Conservation (phyloP, 169 alveolate species). For the Besnoitia besnoiti region DNA sequence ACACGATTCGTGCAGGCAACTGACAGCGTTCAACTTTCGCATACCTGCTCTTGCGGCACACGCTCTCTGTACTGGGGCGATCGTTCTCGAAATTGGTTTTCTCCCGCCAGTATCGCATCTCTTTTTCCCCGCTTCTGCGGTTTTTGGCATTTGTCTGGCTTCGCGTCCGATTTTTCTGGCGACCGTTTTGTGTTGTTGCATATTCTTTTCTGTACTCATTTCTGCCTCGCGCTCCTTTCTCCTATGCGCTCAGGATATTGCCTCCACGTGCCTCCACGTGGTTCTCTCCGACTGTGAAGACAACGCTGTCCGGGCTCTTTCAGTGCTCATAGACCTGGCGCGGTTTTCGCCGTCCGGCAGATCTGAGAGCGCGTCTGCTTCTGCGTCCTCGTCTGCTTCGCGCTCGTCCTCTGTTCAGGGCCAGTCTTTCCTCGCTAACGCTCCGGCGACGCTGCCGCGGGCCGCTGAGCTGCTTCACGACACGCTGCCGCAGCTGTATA, state of each 20-base stretch:
- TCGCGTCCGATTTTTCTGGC: no score
- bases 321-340: slow-evolving; percentile 36
- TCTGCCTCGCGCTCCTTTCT: not conserved
- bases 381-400: not conserved
- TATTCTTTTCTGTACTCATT: not conserved
- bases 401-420: not conserved
- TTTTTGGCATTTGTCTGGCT: no score
- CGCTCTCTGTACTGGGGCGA: no score
- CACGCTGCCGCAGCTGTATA: slow-evolving; percentile 51
- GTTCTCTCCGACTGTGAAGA: slow-evolving; percentile 45
- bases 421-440: not conserved
- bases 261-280: slow-evolving; percentile 26
- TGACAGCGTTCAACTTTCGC: no score
- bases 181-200: no score
- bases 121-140: no score
- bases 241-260: slow-evolving; percentile 50
- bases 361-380: not conserved
- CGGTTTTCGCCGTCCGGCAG: not conserved
- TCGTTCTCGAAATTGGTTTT: no score
- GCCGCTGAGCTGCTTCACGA: slow-evolving; percentile 24
- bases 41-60: no score
- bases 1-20: no score
- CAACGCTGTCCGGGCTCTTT: slow-evolving; percentile 48
- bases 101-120: no score
- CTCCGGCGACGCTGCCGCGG: slow-evolving; percentile 34